Conservation (phyloP, 2,329 filamentous ascomycete species). For the Phialophora expanda region DNA sequence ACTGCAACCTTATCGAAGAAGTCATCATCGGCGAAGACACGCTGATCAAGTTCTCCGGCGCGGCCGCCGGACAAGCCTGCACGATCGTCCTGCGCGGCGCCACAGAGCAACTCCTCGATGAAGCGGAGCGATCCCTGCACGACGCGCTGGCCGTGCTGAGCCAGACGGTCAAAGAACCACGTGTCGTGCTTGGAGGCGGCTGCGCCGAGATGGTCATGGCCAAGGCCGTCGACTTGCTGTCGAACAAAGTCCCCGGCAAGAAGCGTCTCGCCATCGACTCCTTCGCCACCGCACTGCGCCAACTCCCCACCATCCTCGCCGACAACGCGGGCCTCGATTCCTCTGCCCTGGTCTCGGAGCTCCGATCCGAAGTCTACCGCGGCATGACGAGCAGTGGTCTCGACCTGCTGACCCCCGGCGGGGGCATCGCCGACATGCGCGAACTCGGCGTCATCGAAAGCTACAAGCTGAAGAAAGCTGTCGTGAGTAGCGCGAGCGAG, state of each 20-base stretch:
- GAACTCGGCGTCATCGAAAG: conserved; percentile 95
- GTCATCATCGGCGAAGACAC: conserved; percentile 98
- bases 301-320: conserved; percentile 93
- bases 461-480: conserved; percentile 98
- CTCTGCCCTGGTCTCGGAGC: conserved; percentile 85
- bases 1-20: conserved; percentile 95
- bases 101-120: conserved; percentile 94
- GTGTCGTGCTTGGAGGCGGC: conserved; percentile 91
- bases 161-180: conserved; percentile 92
- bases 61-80: conserved; percentile 90
- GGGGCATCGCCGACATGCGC: conserved; percentile 93
- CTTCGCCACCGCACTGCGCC: conserved; percentile 86
- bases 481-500: conserved; percentile 94
- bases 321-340: conserved; percentile 98
- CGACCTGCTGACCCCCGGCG: conserved; percentile 85
- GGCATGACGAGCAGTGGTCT: conserved; percentile 91
- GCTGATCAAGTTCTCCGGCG: conserved; percentile 94
- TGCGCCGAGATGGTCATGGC: conserved; percentile 99
- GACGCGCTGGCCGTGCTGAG: conserved; percentile 95
- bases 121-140: conserved; percentile 93
- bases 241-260: conserved; percentile 94
- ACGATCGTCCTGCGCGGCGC: conserved; percentile 96
- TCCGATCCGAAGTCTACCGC: conserved; percentile 93
- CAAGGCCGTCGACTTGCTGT: conserved; percentile 92
- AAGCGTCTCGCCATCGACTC: conserved; percentile 90